phyloP scores from a whole-genome alignment of 2,329 filamentous ascomycete species.

The Fonsecaea monophora region DNA sequence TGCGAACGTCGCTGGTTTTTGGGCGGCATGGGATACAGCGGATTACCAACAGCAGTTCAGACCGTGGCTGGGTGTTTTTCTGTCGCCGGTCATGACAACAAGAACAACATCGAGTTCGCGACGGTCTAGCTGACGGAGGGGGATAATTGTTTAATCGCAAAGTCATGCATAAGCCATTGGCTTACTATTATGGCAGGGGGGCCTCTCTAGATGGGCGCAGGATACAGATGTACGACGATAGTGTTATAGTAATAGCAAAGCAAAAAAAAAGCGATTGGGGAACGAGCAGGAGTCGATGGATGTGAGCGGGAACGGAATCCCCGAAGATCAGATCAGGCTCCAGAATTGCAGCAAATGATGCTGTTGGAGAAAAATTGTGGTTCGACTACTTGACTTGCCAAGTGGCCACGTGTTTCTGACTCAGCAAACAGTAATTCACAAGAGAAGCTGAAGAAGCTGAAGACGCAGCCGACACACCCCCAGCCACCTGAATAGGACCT shows the following conservation, averaged over 20 bases:
- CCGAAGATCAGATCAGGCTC: slow-evolving; percentile 7
- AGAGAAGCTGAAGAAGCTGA: no score
- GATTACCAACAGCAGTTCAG: slow-evolving; percentile 9
- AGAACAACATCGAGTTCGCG: neutral
- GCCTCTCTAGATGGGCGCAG: neutral
- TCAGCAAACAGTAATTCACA: neutral
- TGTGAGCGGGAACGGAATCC: neutral
- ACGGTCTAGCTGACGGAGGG: neutral
- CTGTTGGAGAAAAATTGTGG: neutral
- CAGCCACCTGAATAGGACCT: no score
- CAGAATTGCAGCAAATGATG: slow-evolving; percentile 12
- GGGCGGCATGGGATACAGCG: slow-evolving; percentile 36
- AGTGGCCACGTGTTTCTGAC: slow-evolving; percentile 5
- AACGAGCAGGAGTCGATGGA: neutral
- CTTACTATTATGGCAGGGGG: neutral
- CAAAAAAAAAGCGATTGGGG: neutral
- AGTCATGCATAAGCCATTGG: slow-evolving; percentile 1
- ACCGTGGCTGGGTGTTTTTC: neutral
- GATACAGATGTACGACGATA: neutral
- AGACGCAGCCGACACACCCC: no score
- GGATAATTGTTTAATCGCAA: slow-evolving; percentile 2
- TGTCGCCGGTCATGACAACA: slow-evolving; percentile 18
- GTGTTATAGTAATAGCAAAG: neutral
- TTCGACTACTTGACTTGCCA: neutral
- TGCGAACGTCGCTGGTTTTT: slow-evolving; percentile 43